A percentile compares a stretch with the other conserved stretches of the same genome.
These are phyloP conservation scores for Penicillium crustosum DNA, from an alignment of 2,329 filamentous ascomycete genomes.

Conservation along the genomic window DNA sequence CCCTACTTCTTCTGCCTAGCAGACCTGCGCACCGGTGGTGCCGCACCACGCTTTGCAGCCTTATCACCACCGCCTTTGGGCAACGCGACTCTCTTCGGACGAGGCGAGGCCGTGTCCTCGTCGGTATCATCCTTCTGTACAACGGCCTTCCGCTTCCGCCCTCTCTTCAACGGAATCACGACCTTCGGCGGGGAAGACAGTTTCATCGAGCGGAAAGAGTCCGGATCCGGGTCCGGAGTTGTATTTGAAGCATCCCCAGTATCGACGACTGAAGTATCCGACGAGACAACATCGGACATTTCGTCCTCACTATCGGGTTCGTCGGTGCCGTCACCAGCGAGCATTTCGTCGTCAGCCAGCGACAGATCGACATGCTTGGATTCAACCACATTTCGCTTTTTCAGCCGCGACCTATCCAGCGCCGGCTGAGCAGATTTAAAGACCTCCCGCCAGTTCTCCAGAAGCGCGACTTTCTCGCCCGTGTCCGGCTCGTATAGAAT, in stretches of 20 bases:
- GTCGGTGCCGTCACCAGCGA: conserved; percentile 4
- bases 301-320: conserved; percentile 15
- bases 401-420: conserved; percentile 26
- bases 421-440: conserved; percentile 40
- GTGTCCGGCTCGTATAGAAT: conserved; percentile 41
- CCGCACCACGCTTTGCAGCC: conserved; percentile 6
- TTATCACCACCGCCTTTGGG: conserved; percentile 19
- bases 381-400: conserved; percentile 13
- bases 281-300: conserved; percentile 22
- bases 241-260: conserved; percentile 24
- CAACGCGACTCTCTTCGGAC: conserved; percentile 28
- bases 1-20: conserved; percentile 30
- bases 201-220: background rate
- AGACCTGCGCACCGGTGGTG: conserved; percentile 30
- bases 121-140: conserved; percentile 11
- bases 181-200: conserved; percentile 18
- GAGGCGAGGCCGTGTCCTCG: conserved; percentile 8
- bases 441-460: conserved; percentile 49
- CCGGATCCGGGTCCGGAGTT: conserved; percentile 18
- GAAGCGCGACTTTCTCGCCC: conserved; percentile 44
- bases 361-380: background rate
- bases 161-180: conserved; percentile 6
- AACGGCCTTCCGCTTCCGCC: conserved; percentile 6
- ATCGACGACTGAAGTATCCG: conserved; percentile 15
- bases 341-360: conserved; percentile 6